phyloP scores from a whole-genome alignment of 495 filamentous ascomycete genomes.

The Xylaria palmicola region DNA sequence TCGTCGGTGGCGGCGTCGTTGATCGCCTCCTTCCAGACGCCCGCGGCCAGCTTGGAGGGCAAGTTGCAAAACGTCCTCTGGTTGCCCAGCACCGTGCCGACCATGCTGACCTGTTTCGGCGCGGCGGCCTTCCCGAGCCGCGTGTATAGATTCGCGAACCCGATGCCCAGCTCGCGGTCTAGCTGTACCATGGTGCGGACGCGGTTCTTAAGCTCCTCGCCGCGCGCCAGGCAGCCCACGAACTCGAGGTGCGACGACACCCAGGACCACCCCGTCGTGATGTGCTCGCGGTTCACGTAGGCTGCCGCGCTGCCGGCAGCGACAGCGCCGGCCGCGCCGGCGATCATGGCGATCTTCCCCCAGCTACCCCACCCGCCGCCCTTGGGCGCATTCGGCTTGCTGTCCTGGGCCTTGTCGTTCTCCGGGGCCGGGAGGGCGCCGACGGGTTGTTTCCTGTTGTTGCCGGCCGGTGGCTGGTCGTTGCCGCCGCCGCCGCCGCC shows the following conservation, averaged over 20 bases:
- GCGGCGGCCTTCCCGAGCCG: slow-evolving; percentile 65
- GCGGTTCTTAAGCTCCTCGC: slow-evolving; percentile 70
- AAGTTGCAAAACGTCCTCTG: slow-evolving; percentile 81
- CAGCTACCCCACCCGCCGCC: slow-evolving; percentile 59
- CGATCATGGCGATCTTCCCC: slow-evolving; percentile 81
- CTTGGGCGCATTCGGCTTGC: slow-evolving; percentile 37
- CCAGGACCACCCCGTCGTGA: slow-evolving; percentile 73
- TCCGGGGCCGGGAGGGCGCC: slow-evolving; percentile 34
- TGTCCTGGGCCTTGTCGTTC: slow-evolving; percentile 32
- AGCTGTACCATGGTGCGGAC: slow-evolving; percentile 59
- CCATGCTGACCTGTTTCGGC: slow-evolving; percentile 41
- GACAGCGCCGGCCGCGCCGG: slow-evolving; percentile 75
- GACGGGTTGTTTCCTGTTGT: slow-evolving; percentile 24
- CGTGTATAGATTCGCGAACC: slow-evolving; percentile 82
- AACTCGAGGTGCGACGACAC: slow-evolving; percentile 93
- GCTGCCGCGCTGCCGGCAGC: slow-evolving; percentile 86
- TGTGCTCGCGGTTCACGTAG: slow-evolving; percentile 76
- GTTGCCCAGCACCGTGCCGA: slow-evolving; percentile 54
- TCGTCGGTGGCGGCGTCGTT: slow-evolving; percentile 82
- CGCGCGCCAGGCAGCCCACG: slow-evolving; percentile 79
- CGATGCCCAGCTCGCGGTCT: slow-evolving; percentile 54
- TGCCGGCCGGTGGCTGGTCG: slow-evolving; percentile 12
- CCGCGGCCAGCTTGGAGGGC: slow-evolving; percentile 53
- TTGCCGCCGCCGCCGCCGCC: slow-evolving; percentile 36
- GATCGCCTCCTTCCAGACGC: slow-evolving; percentile 62